Base-by-base conservation (phyloP, 179 eudicot genomes). In the Drosera spatulata region DNA sequence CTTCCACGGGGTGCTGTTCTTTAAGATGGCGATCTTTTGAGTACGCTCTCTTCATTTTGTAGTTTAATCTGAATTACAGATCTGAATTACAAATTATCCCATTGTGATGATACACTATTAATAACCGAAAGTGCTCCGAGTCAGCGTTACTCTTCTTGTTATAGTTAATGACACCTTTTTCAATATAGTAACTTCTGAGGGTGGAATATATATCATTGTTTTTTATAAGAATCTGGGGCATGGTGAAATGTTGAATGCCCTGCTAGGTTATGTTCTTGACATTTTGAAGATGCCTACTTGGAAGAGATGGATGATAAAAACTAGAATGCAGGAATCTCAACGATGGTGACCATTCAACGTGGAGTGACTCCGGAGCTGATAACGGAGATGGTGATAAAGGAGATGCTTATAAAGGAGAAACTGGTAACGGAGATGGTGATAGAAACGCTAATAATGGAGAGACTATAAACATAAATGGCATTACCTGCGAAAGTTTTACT, bases 321-420 rank as follows among this genome's bases (percentile, higher is more conserved):
- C 4, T 73, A 59, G 59, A 55, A 53, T 75, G 71, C 91, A 88
- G 91, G 77, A 62, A 62, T 49, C 41, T 56, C 48, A 65, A 41
- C 60, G 65, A 51, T 39, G 46, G 66, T 64, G 69, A 64, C 59
- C 59, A 58, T 66, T 46, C 62, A 58, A 56, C 44, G 49, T 51
- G 51, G 49, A 67, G 60, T 56, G 66, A 67, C 72, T 59, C 60
- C 62, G 54, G 73, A 51, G 67, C 66, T 61, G 72, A 62, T 61
- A 58, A 39, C 70, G 77, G 68, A 48, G 72, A 72, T 70, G 49
- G 33, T 22, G 33, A 22, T 22, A 22, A 22, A 22, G 33, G 33
- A 22, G 33, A 22, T 22, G 33, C 33, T 22, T 22, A 22, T 22
- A 22, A 22, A 22, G 33, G 33, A 22, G 33, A 22, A 22, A 22